Conservation (phyloP, 208 protist species). For the Crithidia bombi region DNA sequence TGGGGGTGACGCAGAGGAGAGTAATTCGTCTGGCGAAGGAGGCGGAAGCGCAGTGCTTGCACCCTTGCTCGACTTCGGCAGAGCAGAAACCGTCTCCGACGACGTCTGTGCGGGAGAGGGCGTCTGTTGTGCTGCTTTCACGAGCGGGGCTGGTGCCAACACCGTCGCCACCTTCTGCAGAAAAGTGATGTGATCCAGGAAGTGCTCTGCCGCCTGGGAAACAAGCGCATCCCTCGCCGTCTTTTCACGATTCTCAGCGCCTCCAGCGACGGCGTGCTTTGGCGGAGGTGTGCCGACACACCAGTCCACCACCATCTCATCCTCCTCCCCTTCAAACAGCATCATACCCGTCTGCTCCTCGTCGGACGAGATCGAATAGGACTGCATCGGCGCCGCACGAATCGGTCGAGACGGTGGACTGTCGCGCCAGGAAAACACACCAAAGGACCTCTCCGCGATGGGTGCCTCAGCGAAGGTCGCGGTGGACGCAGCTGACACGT, state of each 20-base stretch:
- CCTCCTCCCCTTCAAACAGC: neutral
- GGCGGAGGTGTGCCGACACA: neutral
- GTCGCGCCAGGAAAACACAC: constrained; percentile 15
- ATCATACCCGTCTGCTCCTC: constrained; percentile 3
- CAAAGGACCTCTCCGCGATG: constrained; percentile 9
- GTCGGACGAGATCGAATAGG: neutral
- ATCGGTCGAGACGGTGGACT: constrained; percentile 24
- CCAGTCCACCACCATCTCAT: constrained; percentile 9
- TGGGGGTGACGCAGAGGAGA: too few relatives aligned
- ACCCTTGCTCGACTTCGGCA: too few relatives aligned
- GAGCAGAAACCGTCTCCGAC: too few relatives aligned
- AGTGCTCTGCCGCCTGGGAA: neutral
- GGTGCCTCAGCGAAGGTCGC: constrained; percentile 10
- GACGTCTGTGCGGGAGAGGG: too few relatives aligned
- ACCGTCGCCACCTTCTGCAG: neutral
- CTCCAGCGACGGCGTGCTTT: neutral
- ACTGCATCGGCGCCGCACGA: constrained; percentile 18
- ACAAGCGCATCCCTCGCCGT: neutral
- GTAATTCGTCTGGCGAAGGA: too few relatives aligned
- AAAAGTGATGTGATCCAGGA: neutral
- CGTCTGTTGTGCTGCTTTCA: neutral
- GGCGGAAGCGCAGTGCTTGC: too few relatives aligned
- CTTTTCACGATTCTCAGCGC: neutral
- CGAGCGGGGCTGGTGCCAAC: neutral
- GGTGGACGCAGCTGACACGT: constrained; percentile 12